Evolutionary conservation across 2,329 filamentous ascomycete genomes (phyloP).

Genomic region (Corynespora cassiicola): DNA sequence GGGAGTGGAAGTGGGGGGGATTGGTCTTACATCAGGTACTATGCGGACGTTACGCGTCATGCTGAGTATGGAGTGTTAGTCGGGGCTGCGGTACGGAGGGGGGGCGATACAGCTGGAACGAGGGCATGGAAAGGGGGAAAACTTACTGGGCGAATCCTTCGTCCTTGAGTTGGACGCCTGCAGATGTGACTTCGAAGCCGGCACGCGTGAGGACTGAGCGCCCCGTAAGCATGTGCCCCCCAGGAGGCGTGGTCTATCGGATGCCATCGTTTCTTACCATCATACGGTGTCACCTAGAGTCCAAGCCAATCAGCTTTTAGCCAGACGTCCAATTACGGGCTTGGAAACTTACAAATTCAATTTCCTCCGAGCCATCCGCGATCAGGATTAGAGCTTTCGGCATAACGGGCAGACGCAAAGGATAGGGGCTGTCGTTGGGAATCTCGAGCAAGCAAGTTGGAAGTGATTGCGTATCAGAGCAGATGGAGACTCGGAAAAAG

Average conservation of each 20-base stretch:
- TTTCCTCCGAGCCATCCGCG: conserved; percentile 49
- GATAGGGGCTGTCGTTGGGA: too few relatives aligned
- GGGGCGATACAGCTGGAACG: too few relatives aligned
- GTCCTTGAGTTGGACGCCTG: conserved; percentile 42
- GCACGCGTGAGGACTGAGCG: conserved; percentile 45
- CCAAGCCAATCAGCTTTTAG: too few relatives aligned
- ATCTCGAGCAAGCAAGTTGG: too few relatives aligned
- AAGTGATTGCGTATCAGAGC: too few relatives aligned
- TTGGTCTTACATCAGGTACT: conserved; percentile 44
- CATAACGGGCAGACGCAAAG: too few relatives aligned
- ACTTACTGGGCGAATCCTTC: conserved; percentile 37
- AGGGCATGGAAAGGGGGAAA: conserved; percentile 1
- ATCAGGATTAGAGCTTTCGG: conserved; percentile 46
- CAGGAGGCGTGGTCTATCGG: too few relatives aligned
- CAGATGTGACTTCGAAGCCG: conserved; percentile 44
- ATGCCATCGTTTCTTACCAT: conserved; percentile 43
- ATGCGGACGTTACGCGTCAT: conserved; percentile 47
- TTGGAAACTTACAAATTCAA: too few relatives aligned
- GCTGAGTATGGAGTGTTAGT: conserved; percentile 17
- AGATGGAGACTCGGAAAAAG: too few relatives aligned
- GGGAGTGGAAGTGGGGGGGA: too few relatives aligned
- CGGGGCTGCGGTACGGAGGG: not conserved
- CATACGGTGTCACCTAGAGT: conserved; percentile 49
- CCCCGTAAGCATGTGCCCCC: too few relatives aligned
- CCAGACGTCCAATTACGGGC: too few relatives aligned